Evolutionary conservation across 169 alveolate genomes (phyloP).

Genomic region (Amoebophrya sp.): DNA sequence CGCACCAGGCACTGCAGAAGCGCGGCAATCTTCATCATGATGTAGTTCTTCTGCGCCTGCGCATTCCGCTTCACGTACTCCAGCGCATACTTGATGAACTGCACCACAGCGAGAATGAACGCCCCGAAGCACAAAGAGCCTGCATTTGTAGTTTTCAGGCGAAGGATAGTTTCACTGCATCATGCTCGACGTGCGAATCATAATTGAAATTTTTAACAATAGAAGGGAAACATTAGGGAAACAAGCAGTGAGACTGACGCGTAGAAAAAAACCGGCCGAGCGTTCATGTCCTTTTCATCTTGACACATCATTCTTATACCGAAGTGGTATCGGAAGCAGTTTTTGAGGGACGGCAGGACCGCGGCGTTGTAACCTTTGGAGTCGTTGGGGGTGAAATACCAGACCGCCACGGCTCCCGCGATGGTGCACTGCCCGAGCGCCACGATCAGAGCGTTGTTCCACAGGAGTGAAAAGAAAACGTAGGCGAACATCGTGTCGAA

Average conservation of each 20-base stretch:
- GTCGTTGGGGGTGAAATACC: conserved; percentile 59
- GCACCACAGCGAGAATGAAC: conserved; percentile 66
- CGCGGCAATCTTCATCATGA: conserved; percentile 32
- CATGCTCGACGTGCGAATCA: too few relatives aligned
- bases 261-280: conserved; percentile 21
- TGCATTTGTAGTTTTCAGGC: too few relatives aligned
- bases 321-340: neutral
- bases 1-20: conserved; percentile 61
- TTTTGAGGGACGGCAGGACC: neutral
- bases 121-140: conserved; percentile 84
- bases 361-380: conserved; percentile 35
- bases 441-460: conserved; percentile 71
- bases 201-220: too few relatives aligned
- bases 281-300: neutral
- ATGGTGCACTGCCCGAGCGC: conserved; percentile 68
- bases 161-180: too few relatives aligned
- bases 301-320: neutral
- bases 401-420: conserved; percentile 67
- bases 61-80: conserved; percentile 19
- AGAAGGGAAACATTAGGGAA: too few relatives aligned
- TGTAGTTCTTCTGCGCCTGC: conserved; percentile 14
- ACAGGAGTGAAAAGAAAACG: conserved; percentile 42
- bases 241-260: conserved; percentile 26
- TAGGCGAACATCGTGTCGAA: conserved; percentile 3
- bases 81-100: conserved; percentile 58